Evolutionary conservation across 2,329 filamentous ascomycete genomes (phyloP), one percentile per base, ranked within the genome.

Genomic region (Lanzia echinophila): DNA sequence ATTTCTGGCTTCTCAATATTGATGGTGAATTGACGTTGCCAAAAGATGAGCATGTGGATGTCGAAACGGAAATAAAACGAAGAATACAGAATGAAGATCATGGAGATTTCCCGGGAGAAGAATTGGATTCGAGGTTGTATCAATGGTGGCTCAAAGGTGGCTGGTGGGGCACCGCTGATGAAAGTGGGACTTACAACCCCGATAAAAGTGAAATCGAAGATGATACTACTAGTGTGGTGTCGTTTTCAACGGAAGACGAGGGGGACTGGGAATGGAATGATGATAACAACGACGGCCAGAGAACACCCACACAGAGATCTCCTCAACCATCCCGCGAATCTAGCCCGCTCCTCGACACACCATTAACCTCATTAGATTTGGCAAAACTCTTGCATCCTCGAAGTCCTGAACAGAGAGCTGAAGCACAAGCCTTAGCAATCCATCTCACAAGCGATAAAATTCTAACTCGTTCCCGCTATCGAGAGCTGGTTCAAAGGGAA

Each of bases 131-230:
- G 2, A 84, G 83, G 55, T 73, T 96, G 1, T 97, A 96, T 68
- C 75, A 76, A 31, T 94, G 91, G 81, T 97, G 90, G 87, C 83
- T 87, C 50, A 75, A 78, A 51, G 90, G 89, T 19, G 90, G 88
- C 7, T 88, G 88, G 73, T 96, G 90, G 84, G 91, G 92, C 1
- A 84, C 85, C 15, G 76, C 84, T 32, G 92, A 97, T 67, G 76
- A 77, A 5, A 96, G 88, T 64, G 88, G 87, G 28, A 87, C 92
- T 58, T 97, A 91, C 68, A 69, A 75, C 32, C 84, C 84, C 1
- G 64, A 69, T 7, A 69, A 74, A 11, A 67, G 73, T 4, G 76
- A 81, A 3, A 75, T 82, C 11, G 77, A 85, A 43, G 83, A 86
- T 65, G 89, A 95, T 65, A 81, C 79, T 8, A 95, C 90, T 1